Evolutionary conservation across 768 basidiomycete species (phyloP).

Genomic region (Kwoniella heveanensis): DNA sequence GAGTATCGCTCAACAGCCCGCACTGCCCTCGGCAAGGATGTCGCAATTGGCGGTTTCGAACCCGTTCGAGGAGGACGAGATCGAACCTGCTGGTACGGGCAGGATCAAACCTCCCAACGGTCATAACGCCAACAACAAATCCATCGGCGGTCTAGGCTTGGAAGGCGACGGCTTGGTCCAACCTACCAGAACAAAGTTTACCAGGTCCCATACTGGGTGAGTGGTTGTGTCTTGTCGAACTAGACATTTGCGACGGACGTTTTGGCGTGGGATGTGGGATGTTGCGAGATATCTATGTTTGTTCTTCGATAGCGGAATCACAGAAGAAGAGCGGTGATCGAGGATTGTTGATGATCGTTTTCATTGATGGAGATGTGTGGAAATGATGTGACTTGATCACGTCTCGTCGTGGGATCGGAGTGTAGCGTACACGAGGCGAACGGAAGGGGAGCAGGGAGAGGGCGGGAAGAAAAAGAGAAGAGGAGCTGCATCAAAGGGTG

Average conservation of each 20-base stretch:
- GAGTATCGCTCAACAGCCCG: conserved; percentile 16
- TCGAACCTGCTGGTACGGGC: conserved; percentile 32
- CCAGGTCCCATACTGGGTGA: conserved; percentile 34
- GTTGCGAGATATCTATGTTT: too few species aligned
- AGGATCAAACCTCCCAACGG: conserved; percentile 18
- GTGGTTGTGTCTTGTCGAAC: conserved; percentile 11
- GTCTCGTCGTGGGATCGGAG: not conserved
- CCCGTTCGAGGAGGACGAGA: conserved; percentile 40
- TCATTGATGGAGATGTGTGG: not conserved
- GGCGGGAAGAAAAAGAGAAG: not conserved
- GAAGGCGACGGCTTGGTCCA: conserved; percentile 23
- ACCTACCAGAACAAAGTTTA: conserved; percentile 29
- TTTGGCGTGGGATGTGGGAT: too few species aligned
- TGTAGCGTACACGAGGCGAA: too few species aligned
- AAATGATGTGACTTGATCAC: too few species aligned
- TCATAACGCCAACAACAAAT: conserved; percentile 10
- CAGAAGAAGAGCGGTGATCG: too few species aligned
- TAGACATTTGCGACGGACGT: too few species aligned
- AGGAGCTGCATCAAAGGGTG: not conserved
- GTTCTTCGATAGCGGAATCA: too few species aligned
- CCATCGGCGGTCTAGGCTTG: not conserved
- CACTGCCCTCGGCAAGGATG: conserved; percentile 28
- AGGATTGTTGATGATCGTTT: not conserved
- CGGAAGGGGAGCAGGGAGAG: too few species aligned
- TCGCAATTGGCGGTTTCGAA: conserved; percentile 16